phyloP scores from a whole-genome alignment of 768 basidiomycete genomes.

The Hemileccinum impolitum region DNA sequence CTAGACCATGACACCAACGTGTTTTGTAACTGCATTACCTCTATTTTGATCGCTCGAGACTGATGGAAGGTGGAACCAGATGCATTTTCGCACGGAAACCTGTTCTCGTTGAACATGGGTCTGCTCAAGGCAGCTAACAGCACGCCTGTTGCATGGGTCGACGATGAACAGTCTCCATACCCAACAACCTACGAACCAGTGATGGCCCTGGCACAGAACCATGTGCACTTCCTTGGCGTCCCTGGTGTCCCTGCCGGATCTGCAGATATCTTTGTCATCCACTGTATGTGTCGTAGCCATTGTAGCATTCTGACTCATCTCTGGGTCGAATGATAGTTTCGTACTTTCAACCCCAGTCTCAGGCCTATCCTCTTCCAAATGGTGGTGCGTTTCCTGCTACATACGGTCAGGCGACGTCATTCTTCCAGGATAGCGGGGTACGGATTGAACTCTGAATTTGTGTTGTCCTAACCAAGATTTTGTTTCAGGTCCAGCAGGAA shows the following conservation, averaged over 20 bases:
- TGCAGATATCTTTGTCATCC: constrained; percentile 81
- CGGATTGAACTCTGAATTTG: constrained; percentile 14
- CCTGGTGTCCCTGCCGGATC: constrained; percentile 65
- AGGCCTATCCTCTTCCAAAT: constrained; percentile 47
- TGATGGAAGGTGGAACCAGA: constrained; percentile 39
- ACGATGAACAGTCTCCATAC: constrained; percentile 56
- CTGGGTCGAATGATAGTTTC: constrained; percentile 46
- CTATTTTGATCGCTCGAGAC: not conserved
- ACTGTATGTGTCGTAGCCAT: constrained; percentile 53
- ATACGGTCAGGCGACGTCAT: constrained; percentile 66
- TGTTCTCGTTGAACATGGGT: constrained; percentile 72
- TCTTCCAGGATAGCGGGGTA: constrained; percentile 58
- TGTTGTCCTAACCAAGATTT: not conserved
- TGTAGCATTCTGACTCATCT: not conserved
- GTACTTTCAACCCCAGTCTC: constrained; percentile 71
- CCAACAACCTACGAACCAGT: constrained; percentile 61
- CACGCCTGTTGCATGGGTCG: constrained; percentile 59
- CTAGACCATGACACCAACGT: constrained; percentile 95
- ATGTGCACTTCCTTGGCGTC: constrained; percentile 78
- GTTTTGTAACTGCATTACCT: constrained; percentile 52
- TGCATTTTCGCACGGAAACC: constrained; percentile 59
- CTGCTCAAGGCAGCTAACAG: constrained; percentile 57
- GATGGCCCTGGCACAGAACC: constrained; percentile 83
- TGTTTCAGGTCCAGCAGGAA: constrained; percentile 58
- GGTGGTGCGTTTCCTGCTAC: constrained; percentile 60